These are phyloP conservation scores for Fraxinus latifolia DNA, from an alignment of 305 asterid genomes.

Conservation along the genomic window DNA sequence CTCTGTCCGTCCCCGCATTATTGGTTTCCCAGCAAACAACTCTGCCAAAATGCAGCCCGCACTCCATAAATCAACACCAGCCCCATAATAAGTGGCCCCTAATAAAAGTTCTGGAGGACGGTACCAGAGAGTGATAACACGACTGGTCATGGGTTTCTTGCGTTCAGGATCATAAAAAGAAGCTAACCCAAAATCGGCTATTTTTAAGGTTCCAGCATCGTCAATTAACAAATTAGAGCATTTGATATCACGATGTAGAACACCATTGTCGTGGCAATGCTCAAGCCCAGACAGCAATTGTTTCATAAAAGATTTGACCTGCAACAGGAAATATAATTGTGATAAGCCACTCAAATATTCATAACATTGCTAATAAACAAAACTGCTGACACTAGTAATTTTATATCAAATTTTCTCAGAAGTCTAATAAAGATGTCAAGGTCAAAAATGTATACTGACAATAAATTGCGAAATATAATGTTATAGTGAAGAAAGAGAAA, in stretches of 20 bases:
- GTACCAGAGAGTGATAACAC: conserved; percentile 93
- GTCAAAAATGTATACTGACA: neutral
- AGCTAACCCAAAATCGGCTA: conserved; percentile 94
- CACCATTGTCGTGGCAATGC: conserved; percentile 89
- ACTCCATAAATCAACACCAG: conserved; percentile 90
- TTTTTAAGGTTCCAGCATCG: conserved; percentile 65
- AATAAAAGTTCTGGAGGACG: conserved; percentile 93
- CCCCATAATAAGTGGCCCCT: conserved; percentile 74
- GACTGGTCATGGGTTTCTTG: conserved; percentile 80
- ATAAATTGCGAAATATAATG: neutral
- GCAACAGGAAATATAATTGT: conserved; percentile 25
- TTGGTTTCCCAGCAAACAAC: conserved; percentile 72
- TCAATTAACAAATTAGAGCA: conserved; percentile 84
- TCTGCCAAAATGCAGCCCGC: conserved; percentile 95
- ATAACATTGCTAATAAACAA: neutral
- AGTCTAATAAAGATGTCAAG: neutral
- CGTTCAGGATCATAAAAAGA: conserved; percentile 60
- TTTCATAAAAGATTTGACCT: conserved; percentile 86
- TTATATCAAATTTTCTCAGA: neutral
- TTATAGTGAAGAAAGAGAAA: neutral
- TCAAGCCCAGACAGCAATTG: conserved; percentile 84
- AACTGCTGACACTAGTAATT: neutral
- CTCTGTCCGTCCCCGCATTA: conserved; percentile 87
- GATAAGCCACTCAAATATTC: conserved; percentile 3
- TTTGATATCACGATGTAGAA: conserved; percentile 86